Conservation (phyloP, 345 rosid species). For the Murraya koenigii region DNA sequence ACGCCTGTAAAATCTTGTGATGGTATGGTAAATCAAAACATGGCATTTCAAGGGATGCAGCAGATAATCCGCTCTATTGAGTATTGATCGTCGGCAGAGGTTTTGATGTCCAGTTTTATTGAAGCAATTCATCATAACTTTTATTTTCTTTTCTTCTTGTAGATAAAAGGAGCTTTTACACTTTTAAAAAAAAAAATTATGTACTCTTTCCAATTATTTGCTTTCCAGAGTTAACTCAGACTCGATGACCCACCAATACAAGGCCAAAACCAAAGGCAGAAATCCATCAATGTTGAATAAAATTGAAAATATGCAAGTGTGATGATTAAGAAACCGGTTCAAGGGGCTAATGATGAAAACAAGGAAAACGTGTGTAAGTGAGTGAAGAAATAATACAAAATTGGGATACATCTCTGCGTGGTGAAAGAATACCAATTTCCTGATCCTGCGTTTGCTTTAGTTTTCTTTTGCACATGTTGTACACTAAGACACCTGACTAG, state of each 20-base stretch:
- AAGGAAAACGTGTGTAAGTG: not conserved
- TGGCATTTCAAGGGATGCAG: not conserved
- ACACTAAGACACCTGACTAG: conserved; percentile 13
- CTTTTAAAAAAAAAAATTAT: not conserved
- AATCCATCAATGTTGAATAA: no score
- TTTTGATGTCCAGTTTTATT: not conserved
- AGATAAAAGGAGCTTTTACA: not conserved
- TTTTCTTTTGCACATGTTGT: conserved; percentile 23
- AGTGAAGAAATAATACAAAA: conserved; percentile 11
- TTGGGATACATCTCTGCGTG: not conserved
- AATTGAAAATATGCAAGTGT: not conserved
- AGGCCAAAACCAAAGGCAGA: not conserved
- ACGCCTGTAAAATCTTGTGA: not conserved
- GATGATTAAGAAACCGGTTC: not conserved
- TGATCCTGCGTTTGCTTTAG: not conserved
- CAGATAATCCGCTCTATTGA: not conserved
- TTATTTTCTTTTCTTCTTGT: not conserved
- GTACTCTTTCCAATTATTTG: not conserved
- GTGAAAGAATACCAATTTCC: not conserved
- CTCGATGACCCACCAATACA: not conserved
- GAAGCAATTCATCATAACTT: not conserved
- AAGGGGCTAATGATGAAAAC: not conserved
- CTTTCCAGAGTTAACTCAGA: not conserved
- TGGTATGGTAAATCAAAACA: no score
- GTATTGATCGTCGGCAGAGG: not conserved